Evolutionary conservation across 345 rosid genomes (phyloP), one percentile per base, ranked within the genome.

Genomic region (Toxicodendron radicans): DNA sequence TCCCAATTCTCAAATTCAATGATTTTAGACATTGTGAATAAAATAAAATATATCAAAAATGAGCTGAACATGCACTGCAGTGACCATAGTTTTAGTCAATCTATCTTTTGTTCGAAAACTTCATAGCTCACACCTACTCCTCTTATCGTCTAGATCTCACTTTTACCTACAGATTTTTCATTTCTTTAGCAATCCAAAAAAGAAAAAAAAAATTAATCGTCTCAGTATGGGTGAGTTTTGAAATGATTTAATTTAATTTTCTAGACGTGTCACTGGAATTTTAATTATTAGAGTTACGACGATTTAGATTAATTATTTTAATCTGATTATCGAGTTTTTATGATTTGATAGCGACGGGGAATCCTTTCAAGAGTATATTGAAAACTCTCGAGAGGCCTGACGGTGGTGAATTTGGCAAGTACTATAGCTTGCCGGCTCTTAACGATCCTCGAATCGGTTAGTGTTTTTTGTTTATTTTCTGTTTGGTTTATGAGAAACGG

Each of bases 391-490:
- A 91, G 90, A 87, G 80, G 70, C 87, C 89, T 10, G 87, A 76
- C 16, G 92, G 89, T 10, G 87, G 88, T 68, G 85, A 81, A 68
- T 89, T 86, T 75, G 96, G 96, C 53, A 80, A 69, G 72, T 91
- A 87, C 82, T 89, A 86, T 75, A 82, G 87, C 75, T 78, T 91
- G 83, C 87, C 88, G 59, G 88, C 90, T 76, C 96, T 91, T 73
- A 81, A 86, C 49, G 96, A 89, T 80, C 82, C 93, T 33, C 83
- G 96, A 73, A 84, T 89, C 71, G 96, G 93, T 89, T 18, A 66
- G 92, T 88, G 52, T 52, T 74, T n/a, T 43, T 16, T 13, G 10
- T 46, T 5, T 58, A 48, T 30, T 66, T 67, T 32, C 33, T 45
- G 64, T 72, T 74, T 60, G 72, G 43, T 35, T 71, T 24, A 17